A percentile compares a stretch with the other conserved stretches of the same genome.
Conservation (phyloP, 176 grass and related monocot genomes). For the Puccinellia tenuiflora region DNA sequence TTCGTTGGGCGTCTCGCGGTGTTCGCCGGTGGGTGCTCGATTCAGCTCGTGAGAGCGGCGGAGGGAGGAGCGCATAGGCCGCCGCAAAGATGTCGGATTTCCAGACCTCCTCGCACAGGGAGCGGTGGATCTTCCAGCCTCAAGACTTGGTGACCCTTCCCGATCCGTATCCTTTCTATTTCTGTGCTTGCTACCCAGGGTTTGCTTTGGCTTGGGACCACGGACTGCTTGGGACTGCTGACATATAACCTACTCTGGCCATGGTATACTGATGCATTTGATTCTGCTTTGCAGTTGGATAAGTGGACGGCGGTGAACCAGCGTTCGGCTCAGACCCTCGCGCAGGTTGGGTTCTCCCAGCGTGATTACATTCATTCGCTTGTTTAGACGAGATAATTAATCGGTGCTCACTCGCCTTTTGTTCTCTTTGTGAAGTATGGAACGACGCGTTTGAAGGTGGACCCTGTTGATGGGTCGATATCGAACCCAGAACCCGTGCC, state of each 20-base stretch:
- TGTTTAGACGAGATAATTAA: neutral
- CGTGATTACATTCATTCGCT: neutral
- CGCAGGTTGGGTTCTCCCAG: slow-evolving; percentile 35
- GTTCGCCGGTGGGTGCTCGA: too few relatives aligned
- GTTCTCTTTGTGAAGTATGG: slow-evolving; percentile 59
- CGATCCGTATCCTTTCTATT: neutral
- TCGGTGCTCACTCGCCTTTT: slow-evolving; percentile 19
- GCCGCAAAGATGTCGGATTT: slow-evolving; percentile 63
- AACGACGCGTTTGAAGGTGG: slow-evolving; percentile 58
- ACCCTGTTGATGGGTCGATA: slow-evolving; percentile 59
- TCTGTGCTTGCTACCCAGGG: neutral
- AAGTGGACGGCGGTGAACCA: slow-evolving; percentile 51
- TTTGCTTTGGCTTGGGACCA: too few relatives aligned
- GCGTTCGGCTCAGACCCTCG: slow-evolving; percentile 52
- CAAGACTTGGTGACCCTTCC: slow-evolving; percentile 56
- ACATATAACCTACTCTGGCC: neutral
- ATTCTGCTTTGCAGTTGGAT: slow-evolving; percentile 44
- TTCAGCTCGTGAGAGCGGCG: neutral
- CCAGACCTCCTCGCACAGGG: slow-evolving; percentile 73
- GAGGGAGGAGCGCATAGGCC: neutral
- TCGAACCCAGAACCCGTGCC: slow-evolving; percentile 57
- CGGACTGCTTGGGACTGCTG: neutral
- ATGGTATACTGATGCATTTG: neutral
- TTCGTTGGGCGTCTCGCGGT: too few relatives aligned
- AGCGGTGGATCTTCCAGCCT: slow-evolving; percentile 82